These are phyloP conservation scores for Ambrosiella cleistominuta DNA, from an alignment of 2,329 filamentous ascomycete genomes.

Conservation along the genomic window DNA sequence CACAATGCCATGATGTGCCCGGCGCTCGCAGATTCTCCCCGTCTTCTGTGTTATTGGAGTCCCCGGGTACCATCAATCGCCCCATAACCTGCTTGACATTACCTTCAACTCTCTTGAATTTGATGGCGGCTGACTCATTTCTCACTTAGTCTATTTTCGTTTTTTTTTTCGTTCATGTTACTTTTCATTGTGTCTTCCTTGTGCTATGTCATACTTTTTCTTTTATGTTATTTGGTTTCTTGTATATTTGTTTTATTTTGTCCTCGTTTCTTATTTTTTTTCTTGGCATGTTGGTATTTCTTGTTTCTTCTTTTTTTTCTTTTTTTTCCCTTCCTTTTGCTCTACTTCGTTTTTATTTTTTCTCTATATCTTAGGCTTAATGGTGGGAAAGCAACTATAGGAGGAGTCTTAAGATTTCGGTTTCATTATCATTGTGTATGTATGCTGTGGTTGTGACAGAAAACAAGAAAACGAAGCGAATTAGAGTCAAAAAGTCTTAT, in stretches of 20 bases:
- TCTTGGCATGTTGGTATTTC: not conserved
- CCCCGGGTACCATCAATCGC: not conserved
- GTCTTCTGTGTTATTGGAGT: not conserved
- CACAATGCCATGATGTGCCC: not conserved
- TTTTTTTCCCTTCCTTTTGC: conserved; percentile 22
- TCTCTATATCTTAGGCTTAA: not conserved
- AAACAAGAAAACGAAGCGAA: not conserved
- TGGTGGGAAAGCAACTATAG: not conserved
- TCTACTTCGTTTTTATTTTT: too few species aligned
- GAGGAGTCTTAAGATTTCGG: not conserved
- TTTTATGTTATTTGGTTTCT: not conserved
- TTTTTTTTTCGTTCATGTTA: conserved; percentile 2
- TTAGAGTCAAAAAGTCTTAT: conserved; percentile 1
- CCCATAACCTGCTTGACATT: not conserved
- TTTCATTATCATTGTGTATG: not conserved
- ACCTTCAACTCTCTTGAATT: not conserved
- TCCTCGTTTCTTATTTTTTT: not conserved
- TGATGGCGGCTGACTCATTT: not conserved
- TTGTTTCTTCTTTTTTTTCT: not conserved
- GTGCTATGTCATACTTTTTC: not conserved
- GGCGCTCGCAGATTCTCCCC: too few species aligned
- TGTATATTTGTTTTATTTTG: too few species aligned
- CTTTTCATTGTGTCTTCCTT: not conserved
- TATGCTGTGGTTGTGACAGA: conserved; percentile 16
- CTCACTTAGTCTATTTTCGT: not conserved